Percentiles rank a stretch among this genome's conserved stretches.
These are phyloP conservation scores for Escovopsis sp. DNA, from an alignment of 2,329 filamentous ascomycete species.

Conservation along the genomic window DNA sequence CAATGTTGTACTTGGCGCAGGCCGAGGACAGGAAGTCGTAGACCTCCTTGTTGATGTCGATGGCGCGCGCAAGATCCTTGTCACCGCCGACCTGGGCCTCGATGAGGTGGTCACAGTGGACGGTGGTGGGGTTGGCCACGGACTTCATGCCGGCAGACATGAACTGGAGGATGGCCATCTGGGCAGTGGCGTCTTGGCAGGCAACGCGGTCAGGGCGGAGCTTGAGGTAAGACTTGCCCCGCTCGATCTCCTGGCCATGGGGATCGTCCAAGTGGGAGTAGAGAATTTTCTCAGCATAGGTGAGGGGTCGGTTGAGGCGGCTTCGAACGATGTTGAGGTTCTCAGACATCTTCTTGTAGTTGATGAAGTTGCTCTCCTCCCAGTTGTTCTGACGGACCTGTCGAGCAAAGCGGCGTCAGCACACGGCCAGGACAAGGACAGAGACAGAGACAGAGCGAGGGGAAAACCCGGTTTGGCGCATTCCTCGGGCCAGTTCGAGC, in stretches of 20 bases:
- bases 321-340: conserved; percentile 82
- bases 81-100: conserved; percentile 87
- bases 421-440: too few relatives aligned
- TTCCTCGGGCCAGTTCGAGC: neutral
- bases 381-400: conserved; percentile 88
- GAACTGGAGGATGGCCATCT: conserved; percentile 99
- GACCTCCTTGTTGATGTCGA: conserved; percentile 96
- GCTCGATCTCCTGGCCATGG: conserved; percentile 89
- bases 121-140: conserved; percentile 85
- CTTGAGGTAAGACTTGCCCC: conserved; percentile 90
- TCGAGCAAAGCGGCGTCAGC: conserved; percentile 8
- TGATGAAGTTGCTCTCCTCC: conserved; percentile 95
- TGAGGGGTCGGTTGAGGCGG: conserved; percentile 84
- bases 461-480: neutral
- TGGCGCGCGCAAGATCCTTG: conserved; percentile 84
- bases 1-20: conserved; percentile 99
- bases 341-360: conserved; percentile 99
- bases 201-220: conserved; percentile 94
- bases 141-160: conserved; percentile 97
- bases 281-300: conserved; percentile 94
- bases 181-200: conserved; percentile 97
- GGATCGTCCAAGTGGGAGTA: conserved; percentile 98
- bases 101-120: conserved; percentile 99
- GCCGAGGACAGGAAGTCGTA: conserved; percentile 92
- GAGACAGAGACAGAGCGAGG: neutral